Evolutionary conservation across 179 eudicot species (phyloP), one percentile per base, ranked within the genome.

Genomic region (Spergularia azorica): DNA sequence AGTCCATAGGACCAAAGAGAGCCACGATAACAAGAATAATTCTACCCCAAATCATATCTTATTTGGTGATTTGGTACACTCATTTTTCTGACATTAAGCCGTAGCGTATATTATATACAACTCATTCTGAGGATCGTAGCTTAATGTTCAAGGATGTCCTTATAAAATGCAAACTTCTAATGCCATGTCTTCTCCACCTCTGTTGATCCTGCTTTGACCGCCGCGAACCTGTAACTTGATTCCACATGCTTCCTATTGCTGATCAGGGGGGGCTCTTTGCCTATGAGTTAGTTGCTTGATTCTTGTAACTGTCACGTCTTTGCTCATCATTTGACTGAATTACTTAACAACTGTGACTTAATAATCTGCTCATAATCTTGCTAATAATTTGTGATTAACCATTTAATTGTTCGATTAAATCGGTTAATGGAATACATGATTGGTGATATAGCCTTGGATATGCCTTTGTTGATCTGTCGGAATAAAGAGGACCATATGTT

Each of bases 161-260:
- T 52, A 51, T 13, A 67, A 67, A 18, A 56, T 68, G 59, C 36
- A 58, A 58, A 20, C 58, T 67, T 67, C 67, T 50, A 79, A 66
- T 65, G 59, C 73, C 81, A 79, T 79, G 81, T 73, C 67, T 41
- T 79, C 73, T 32, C 81, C 81, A 79, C 36, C 8, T 73, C 77
- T 73, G 58, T 46, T 63, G 43, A 57, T 63, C 39, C 54, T 80
- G 3, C 65, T 70, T 56, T 63, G 79, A 70, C 77, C 36, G 50
- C 71, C 73, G 51, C 77, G n/a, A 41, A 46, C 73, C 60, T 48
- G 58, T 64, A 9, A 52, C 48, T 15, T 56, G 12, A 55, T 38
- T 57, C 79, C 75, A 80, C 78, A 63, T 70, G 83, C 59, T 68
- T 15, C 63, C 48, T 38, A 50, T 38, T 39, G 57, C 1, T 63